These are phyloP conservation scores for Peribolospora baueri DNA, from an alignment of 768 basidiomycete genomes.

Conservation along the genomic window DNA sequence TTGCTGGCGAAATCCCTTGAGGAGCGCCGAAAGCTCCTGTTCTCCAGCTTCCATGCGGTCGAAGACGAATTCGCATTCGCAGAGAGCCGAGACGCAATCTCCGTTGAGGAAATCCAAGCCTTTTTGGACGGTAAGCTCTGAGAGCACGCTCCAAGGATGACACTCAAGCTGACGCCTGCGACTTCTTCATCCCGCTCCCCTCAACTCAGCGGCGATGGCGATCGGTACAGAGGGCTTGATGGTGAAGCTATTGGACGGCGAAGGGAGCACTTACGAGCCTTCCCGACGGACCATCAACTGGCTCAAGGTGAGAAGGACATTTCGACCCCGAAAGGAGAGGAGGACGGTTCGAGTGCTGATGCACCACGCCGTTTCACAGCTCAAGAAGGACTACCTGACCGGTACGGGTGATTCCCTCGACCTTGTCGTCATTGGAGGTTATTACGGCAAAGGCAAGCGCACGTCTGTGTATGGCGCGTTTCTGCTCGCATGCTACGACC, in stretches of 20 bases:
- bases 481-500: constrained; percentile 87
- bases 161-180: too few relatives aligned
- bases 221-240: constrained; percentile 86
- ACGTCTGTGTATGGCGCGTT: constrained; percentile 95
- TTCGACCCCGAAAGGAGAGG: too few relatives aligned
- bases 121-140: constrained; percentile 94
- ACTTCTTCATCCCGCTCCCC: too few relatives aligned
- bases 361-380: constrained; percentile 24
- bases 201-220: too few relatives aligned
- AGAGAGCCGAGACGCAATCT: constrained; percentile 65
- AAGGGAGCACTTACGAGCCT: constrained; percentile 83
- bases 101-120: constrained; percentile 72
- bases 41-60: constrained; percentile 54
- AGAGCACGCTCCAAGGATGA: constrained; percentile 23
- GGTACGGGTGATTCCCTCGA: constrained; percentile 94
- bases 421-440: constrained; percentile 88
- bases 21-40: constrained; percentile 52
- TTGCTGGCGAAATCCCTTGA: constrained; percentile 49
- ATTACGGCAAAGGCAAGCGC: constrained; percentile 92
- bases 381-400: constrained; percentile 94
- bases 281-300: constrained; percentile 88
- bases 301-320: constrained; percentile 46
- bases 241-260: constrained; percentile 93
- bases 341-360: neutral
- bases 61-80: constrained; percentile 83